Base-by-base conservation (phyloP, 208 protist genomes). In the Crithidia acanthocephali region DNA sequence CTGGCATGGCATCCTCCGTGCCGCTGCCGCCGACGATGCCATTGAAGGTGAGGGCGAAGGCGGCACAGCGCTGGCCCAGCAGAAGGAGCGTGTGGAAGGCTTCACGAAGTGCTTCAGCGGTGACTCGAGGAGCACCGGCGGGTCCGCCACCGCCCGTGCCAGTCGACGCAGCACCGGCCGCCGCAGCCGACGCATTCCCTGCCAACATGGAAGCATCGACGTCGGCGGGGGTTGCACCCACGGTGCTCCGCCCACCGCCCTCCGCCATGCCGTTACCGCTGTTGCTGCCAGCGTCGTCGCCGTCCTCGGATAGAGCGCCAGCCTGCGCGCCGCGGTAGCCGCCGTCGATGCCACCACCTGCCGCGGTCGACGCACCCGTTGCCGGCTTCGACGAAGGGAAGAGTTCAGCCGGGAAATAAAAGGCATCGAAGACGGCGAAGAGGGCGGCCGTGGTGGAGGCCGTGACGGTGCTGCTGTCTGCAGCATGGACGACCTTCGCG, bases 331-430 rank as follows among this genome's bases (percentile, higher is more conserved):
- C n/a, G n/a, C n/a, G n/a, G n/a, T n/a, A n/a, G n/a, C n/a, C n/a
- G n/a, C n/a, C 35, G 35, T 40, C 11, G 35, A 40, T 40, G 35
- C 11, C 35, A 40, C 35, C 35, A 40, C 35, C 25, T 47, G 28
- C 35, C 22, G 67, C 22, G 20, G 56, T 20, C 23, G 40, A 35
- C 25, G 57, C 25, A 11, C 22, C 40, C 11, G 40, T 2, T 6
- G 37, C n/a, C 13, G 30, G 15, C 11, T 25, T 25, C 23, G 28
- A 15, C 8, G 55, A 18, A 15, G 37, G 13, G n/a, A 80, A 76
- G n/a, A 77, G 63, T 32, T 81, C 76, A 7, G 30, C 9, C 1
- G 76, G 76, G 60, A 77, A 81, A 58, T 68, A 74, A 51, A 68
- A 72, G 18, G 52, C 50, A 18, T 81, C 76, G 37, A 81, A 81